Conservation (phyloP, 2,329 filamentous ascomycete species). For the Microsporum ferrugineum region DNA sequence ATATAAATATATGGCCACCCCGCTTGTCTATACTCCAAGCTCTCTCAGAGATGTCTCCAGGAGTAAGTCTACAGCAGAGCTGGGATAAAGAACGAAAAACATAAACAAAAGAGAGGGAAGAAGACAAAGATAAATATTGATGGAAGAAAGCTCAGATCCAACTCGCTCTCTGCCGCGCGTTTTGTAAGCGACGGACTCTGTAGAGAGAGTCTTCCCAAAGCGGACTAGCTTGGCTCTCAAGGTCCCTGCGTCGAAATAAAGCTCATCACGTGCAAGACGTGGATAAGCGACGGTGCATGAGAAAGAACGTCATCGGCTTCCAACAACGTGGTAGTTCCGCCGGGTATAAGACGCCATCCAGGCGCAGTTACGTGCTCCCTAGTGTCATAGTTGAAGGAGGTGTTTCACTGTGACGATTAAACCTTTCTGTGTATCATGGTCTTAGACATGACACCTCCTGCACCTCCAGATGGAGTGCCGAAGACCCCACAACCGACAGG, state of each 20-base stretch:
- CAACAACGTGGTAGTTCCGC: too few relatives aligned
- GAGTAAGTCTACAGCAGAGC: background rate
- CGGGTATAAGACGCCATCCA: too few relatives aligned
- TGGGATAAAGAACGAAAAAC: background rate
- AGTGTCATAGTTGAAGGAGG: too few relatives aligned
- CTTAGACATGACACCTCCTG: too few relatives aligned
- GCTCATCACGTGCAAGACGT: background rate
- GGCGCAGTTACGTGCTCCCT: too few relatives aligned
- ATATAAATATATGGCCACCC: background rate
- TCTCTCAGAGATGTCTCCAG: background rate
- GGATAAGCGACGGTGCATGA: background rate
- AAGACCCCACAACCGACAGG: too few relatives aligned
- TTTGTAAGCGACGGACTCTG: slow-evolving; percentile 1
- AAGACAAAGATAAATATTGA: background rate
- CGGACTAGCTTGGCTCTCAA: background rate
- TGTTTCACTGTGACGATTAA: too few relatives aligned
- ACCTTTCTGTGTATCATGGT: too few relatives aligned
- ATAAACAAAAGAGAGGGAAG: background rate
- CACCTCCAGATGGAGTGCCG: too few relatives aligned
- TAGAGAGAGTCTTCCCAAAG: background rate
- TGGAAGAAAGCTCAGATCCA: background rate
- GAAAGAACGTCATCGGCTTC: too few relatives aligned
- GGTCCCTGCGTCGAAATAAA: background rate
- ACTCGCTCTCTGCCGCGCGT: background rate
- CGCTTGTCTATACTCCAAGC: background rate